Evolutionary conservation across 1,284 basidiomycete genomes (phyloP).

Genomic region (Moesziomyces sp.): DNA sequence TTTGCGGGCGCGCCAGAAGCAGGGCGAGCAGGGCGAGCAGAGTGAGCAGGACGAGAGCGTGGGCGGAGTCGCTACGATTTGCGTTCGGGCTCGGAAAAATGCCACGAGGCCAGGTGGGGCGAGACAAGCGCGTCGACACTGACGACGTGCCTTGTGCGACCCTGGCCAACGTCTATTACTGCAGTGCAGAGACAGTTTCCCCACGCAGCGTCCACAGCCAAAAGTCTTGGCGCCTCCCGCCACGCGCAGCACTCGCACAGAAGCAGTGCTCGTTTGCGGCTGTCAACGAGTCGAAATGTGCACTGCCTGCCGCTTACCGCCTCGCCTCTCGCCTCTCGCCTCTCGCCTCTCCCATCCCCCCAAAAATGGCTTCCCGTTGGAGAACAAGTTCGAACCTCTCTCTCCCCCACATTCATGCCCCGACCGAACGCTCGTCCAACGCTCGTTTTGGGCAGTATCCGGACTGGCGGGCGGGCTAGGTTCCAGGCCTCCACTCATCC

Average conservation of each 20-base stretch:
- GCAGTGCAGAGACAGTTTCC: not conserved
- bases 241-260: too few species aligned
- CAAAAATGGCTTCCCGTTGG: not conserved
- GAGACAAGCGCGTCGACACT: not conserved
- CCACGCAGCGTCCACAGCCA: not conserved
- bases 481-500: too few species aligned
- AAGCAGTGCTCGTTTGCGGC: too few species aligned
- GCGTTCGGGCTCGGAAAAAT: constrained; percentile 15
- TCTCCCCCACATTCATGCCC: not conserved
- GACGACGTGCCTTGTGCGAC: too few species aligned
- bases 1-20: not conserved
- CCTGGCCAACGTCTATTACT: too few species aligned
- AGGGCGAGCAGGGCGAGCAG: not conserved
- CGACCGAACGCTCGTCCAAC: not conserved
- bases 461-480: too few species aligned
- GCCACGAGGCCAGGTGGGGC: constrained; percentile 6
- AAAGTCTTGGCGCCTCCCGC: not conserved
- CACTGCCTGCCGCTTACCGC: not conserved
- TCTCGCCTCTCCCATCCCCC: too few species aligned
- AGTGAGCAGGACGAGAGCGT: not conserved
- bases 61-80: constrained; percentile 1
- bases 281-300: not conserved
- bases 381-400: not conserved
- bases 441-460: too few species aligned
- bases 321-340: too few species aligned